Evolutionary conservation across 345 rosid species (phyloP), one percentile per base, ranked within the genome.

Genomic region (Euphorbia pulcherrima): DNA sequence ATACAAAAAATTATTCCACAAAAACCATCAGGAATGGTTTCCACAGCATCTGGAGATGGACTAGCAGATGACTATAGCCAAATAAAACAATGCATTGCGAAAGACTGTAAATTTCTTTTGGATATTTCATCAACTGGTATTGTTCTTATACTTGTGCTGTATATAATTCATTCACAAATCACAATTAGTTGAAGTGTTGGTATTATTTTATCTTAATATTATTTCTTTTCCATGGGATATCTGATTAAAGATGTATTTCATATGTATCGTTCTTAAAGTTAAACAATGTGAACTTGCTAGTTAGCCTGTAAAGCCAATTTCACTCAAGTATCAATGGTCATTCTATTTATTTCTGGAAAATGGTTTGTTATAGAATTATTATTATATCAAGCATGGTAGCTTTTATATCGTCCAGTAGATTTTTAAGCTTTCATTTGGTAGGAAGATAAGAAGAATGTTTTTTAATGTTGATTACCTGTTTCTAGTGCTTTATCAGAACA

Each of bases 81-180:
- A 81, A 87, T 88, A 75, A 89, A 89, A 75, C 83, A 80, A 56
- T 80, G 80, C 72, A 68, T 92, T 16, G 84, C 78, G 68, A 79
- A 82, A 75, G 87, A 92, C 78, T 94, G 89, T 77, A 88, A 87
- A 83, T 87, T 92, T 76, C 83, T 94, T 72, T 75, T 92, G 75
- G 93, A 92, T 65, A 86, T 94, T 75, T 75, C 97, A 75, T 89
- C 96, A 50, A 77, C 87, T 37, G 99, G 99, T 94, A 85, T 69
- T 17, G 16, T 24, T 20, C 8, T 6, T 4, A 26, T 4, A 17
- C 33, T 39, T 35, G 24, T 11, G 13, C 30, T 57, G 26, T 40
- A 48, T 23, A 39, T 23, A 5, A 53, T 53, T 20, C 24, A 48
- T 48, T 48, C 53, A 14, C 35, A 29, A n/a, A n/a, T n/a, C n/a